Percentiles rank a stretch among this genome's conserved stretches.
Conservation (phyloP, 2,329 filamentous ascomycete genomes). For the Colletotrichum gigasporum region DNA sequence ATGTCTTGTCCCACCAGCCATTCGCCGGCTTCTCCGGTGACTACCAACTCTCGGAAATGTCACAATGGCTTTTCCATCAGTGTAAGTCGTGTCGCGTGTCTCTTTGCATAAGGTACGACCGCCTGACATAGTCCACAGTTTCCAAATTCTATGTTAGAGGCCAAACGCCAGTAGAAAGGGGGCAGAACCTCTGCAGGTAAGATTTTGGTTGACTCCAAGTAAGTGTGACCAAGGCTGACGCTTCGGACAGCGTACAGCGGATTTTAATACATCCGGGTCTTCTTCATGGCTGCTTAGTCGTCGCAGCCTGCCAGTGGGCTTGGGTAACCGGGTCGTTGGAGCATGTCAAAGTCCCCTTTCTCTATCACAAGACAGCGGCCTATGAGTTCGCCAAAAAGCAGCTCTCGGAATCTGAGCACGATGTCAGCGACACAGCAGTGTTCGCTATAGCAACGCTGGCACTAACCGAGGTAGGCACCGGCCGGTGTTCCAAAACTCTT, state of each 20-base stretch:
- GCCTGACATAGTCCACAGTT: slow-evolving; percentile 39
- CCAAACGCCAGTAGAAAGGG: slow-evolving; percentile 48
- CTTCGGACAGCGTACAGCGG: slow-evolving; percentile 47
- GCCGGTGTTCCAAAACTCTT: not conserved
- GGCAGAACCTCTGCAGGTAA: slow-evolving; percentile 45
- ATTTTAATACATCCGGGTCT: slow-evolving; percentile 55
- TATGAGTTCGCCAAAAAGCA: slow-evolving; percentile 57
- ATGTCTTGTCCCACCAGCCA: slow-evolving; percentile 25
- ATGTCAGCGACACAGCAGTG: slow-evolving; percentile 52
- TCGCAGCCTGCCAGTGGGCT: slow-evolving; percentile 56
- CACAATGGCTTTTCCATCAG: slow-evolving; percentile 46
- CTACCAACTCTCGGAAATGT: slow-evolving; percentile 43
- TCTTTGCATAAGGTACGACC: no score
- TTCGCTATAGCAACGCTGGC: slow-evolving; percentile 54
- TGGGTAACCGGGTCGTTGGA: slow-evolving; percentile 57
- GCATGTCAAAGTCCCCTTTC: slow-evolving; percentile 53
- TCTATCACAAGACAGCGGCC: slow-evolving; percentile 57
- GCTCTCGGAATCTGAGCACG: slow-evolving; percentile 47
- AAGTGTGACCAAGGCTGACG: slow-evolving; percentile 17
- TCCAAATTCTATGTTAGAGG: slow-evolving; percentile 52
- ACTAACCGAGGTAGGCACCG: slow-evolving; percentile 49
- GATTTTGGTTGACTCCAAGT: slow-evolving; percentile 1
- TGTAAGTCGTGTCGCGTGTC: slow-evolving; percentile 37
- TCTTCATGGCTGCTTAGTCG: slow-evolving; percentile 54
- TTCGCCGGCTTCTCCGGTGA: slow-evolving; percentile 30